These are phyloP conservation scores for Ogataea siamensis DNA, from an alignment of 805 yeast species.

Conservation along the genomic window DNA sequence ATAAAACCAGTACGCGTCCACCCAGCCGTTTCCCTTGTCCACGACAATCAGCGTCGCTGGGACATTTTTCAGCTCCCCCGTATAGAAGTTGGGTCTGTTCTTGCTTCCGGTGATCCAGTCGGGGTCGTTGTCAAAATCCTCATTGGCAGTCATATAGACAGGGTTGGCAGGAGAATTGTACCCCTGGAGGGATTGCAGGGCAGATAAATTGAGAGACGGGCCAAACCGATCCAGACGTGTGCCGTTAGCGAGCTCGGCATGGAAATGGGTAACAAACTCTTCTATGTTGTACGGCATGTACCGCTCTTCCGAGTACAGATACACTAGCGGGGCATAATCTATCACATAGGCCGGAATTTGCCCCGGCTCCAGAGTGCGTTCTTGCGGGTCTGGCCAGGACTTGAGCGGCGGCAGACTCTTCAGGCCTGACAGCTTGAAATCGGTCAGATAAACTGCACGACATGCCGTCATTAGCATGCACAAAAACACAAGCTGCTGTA, in stretches of 20 bases:
- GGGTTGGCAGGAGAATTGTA: constrained; percentile 31
- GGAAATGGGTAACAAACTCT: constrained; percentile 66
- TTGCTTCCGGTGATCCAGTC: constrained; percentile 79
- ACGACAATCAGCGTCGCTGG: constrained; percentile 82
- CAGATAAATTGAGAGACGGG: constrained; percentile 27
- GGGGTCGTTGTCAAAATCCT: constrained; percentile 71
- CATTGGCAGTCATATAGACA: constrained; percentile 61
- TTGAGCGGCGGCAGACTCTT: constrained; percentile 38
- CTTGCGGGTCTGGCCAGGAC: constrained; percentile 30
- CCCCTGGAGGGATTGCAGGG: constrained; percentile 36
- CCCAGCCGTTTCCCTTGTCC: constrained; percentile 92
- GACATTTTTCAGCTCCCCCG: constrained; percentile 70
- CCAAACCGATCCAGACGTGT: constrained; percentile 34
- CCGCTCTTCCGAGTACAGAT: constrained; percentile 82
- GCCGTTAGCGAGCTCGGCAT: constrained; percentile 52
- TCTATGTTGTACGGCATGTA: constrained; percentile 82
- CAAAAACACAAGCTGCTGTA: neutral
- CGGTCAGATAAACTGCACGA: neutral
- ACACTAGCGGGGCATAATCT: constrained; percentile 74
- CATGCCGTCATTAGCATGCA: neutral
- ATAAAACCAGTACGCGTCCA: constrained; percentile 95
- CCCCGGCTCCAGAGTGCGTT: constrained; percentile 46
- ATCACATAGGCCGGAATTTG: constrained; percentile 63
- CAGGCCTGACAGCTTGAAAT: constrained; percentile 6
- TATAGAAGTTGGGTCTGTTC: constrained; percentile 65